Conservation (phyloP, 2,329 filamentous ascomycete species). For the Thielaviopsis euricoi region DNA sequence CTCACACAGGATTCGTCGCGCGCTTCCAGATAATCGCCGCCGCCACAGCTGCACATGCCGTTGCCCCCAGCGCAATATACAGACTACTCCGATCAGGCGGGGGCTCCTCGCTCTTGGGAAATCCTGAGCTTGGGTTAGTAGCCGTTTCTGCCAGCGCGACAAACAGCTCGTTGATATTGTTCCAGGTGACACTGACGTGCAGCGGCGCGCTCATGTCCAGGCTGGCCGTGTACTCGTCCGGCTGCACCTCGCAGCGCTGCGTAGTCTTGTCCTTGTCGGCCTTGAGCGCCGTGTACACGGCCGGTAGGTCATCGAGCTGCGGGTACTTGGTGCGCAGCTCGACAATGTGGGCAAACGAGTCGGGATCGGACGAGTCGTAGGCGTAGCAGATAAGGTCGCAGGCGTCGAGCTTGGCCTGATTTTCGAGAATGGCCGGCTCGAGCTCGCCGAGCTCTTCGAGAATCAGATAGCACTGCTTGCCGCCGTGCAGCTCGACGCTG, state of each 20-base stretch:
- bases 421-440: constrained; percentile 89
- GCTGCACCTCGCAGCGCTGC: constrained; percentile 80
- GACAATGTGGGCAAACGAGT: constrained; percentile 86
- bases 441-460: constrained; percentile 87
- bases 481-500: constrained; percentile 85
- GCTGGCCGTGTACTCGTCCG: constrained; percentile 74
- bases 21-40: constrained; percentile 50
- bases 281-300: constrained; percentile 85
- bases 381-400: constrained; percentile 91
- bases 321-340: constrained; percentile 63
- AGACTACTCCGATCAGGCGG: constrained; percentile 67
- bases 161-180: constrained; percentile 84
- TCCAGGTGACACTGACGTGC: constrained; percentile 91
- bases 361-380: constrained; percentile 92
- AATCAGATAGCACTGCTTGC: constrained; percentile 94
- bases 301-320: constrained; percentile 74
- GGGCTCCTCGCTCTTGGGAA: constrained; percentile 80
- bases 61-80: constrained; percentile 70
- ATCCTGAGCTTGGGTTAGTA: constrained; percentile 73
- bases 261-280: constrained; percentile 93
- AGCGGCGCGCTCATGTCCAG: constrained; percentile 81
- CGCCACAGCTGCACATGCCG: constrained; percentile 44
- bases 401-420: constrained; percentile 72
- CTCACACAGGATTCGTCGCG: constrained; percentile 31
- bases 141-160: constrained; percentile 82